Percentiles rank a stretch among this genome's conserved stretches.
phyloP scores from a whole-genome alignment of 2,329 filamentous ascomycete genomes.

The Stagonosporopsis vannaccii region DNA sequence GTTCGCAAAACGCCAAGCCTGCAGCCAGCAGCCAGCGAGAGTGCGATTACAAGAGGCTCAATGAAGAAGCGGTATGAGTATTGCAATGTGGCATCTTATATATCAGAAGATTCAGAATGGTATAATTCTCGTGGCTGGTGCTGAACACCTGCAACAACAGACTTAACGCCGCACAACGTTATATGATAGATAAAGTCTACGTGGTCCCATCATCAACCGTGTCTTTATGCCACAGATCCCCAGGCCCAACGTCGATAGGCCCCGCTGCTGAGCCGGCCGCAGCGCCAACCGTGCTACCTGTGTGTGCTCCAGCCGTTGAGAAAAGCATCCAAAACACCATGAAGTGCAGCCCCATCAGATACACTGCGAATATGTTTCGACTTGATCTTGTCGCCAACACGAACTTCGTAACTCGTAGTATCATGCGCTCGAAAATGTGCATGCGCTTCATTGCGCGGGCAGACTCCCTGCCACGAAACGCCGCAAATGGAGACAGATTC shows the following conservation, averaged over 20 bases:
- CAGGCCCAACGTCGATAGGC: conserved; percentile 35
- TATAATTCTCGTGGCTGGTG: background rate
- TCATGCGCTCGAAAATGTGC: conserved; percentile 86
- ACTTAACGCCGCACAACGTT: background rate
- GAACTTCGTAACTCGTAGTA: conserved; percentile 90
- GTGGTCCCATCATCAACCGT: conserved; percentile 1
- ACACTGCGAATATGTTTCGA: conserved; percentile 90
- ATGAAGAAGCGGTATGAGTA: background rate
- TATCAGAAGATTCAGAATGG: background rate
- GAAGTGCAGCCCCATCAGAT: conserved; percentile 87
- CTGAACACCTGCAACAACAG: background rate
- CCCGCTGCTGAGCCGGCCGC: conserved; percentile 38
- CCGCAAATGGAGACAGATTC: conserved; percentile 93
- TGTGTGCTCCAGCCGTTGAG: conserved; percentile 68
- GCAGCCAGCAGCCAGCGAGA: background rate
- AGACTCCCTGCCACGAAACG: conserved; percentile 92
- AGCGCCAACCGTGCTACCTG: conserved; percentile 29
- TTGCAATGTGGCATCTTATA: background rate
- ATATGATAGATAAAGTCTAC: background rate
- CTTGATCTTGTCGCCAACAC: conserved; percentile 89
- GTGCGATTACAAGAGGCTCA: background rate
- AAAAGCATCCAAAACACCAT: conserved; percentile 88
- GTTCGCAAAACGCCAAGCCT: conserved; percentile 14
- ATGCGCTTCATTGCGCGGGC: conserved; percentile 90
- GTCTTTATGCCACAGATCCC: conserved; percentile 15